Evolutionary conservation across 164 flowering plant species (phyloP).

Genomic region (Akebia trifoliata): DNA sequence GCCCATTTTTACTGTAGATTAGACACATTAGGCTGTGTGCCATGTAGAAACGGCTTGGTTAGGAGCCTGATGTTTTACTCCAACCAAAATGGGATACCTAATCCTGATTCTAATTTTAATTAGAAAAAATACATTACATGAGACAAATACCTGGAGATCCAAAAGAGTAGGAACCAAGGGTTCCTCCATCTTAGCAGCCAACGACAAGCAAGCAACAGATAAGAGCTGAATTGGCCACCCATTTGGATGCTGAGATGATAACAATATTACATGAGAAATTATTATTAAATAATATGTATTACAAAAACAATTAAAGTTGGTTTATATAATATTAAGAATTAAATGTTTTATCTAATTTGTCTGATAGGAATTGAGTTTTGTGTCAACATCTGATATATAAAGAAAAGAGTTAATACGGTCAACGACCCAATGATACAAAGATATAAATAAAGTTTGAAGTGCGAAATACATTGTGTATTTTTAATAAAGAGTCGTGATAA

Average conservation of each 20-base stretch:
- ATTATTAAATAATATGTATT: background rate
- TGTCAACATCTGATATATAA: background rate
- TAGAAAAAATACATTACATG: background rate
- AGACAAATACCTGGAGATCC: conserved; percentile 67
- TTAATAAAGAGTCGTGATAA: too few relatives aligned
- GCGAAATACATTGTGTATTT: too few relatives aligned
- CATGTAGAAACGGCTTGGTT: too few relatives aligned
- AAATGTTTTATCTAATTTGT: background rate
- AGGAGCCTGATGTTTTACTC: too few relatives aligned
- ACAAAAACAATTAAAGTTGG: background rate
- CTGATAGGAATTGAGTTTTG: background rate
- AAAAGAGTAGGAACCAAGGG: conserved; percentile 74
- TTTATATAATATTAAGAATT: background rate
- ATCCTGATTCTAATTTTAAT: too few relatives aligned
- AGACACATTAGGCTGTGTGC: too few relatives aligned
- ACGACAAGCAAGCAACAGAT: conserved; percentile 80
- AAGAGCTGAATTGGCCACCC: conserved; percentile 91
- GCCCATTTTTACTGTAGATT: too few relatives aligned
- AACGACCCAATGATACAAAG: too few relatives aligned
- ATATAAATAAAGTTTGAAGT: too few relatives aligned
- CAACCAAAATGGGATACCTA: too few relatives aligned
- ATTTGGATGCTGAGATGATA: conserved; percentile 42
- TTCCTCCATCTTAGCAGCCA: conserved; percentile 99
- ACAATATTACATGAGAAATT: conserved; percentile 1
- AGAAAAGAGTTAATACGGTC: too few relatives aligned